Evolutionary conservation across 139 green algal genomes (phyloP).

Genomic region (Chlorella sorokiniana): DNA sequence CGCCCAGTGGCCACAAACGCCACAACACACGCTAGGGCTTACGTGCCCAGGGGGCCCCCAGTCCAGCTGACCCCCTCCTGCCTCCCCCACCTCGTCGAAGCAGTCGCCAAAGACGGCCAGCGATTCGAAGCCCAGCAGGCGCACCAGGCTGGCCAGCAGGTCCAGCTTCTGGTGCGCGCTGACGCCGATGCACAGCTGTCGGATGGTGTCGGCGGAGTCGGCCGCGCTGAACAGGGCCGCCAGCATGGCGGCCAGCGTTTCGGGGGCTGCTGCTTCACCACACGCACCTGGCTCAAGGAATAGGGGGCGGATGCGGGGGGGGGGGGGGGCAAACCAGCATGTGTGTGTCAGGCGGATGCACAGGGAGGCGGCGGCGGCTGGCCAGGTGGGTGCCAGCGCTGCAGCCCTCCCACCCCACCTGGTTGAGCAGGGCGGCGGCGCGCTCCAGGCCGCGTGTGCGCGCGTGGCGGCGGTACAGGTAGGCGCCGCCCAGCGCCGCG

Average conservation of each 20-base stretch:
- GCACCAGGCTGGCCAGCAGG: slow-evolving; percentile 68
- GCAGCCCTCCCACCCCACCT: neutral
- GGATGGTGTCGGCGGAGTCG: slow-evolving; percentile 63
- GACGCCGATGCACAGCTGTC: slow-evolving; percentile 64
- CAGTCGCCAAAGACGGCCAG: slow-evolving; percentile 90
- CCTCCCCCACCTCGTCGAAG: slow-evolving; percentile 77
- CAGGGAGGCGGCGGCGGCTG: too few species aligned
- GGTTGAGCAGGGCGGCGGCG: slow-evolving; percentile 55
- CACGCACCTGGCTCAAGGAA: slow-evolving; percentile 50
- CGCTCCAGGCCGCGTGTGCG: slow-evolving; percentile 45
- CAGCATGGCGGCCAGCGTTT: slow-evolving; percentile 58
- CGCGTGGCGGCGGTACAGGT: slow-evolving; percentile 25
- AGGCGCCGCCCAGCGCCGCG: slow-evolving; percentile 22
- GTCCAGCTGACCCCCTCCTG: neutral
- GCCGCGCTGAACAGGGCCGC: slow-evolving; percentile 47
- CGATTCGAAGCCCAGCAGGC: slow-evolving; percentile 80
- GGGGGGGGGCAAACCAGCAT: neutral
- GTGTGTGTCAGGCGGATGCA: too few species aligned
- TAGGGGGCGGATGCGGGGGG: neutral
- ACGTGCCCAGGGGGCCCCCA: too few species aligned
- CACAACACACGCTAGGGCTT: too few species aligned
- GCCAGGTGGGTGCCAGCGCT: too few species aligned
- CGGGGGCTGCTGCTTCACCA: slow-evolving; percentile 69
- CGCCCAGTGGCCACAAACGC: too few species aligned
- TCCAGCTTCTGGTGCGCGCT: slow-evolving; percentile 90